These are phyloP conservation scores for Lupinus albus DNA, from an alignment of 306 rosid genomes.

Conservation along the genomic window DNA sequence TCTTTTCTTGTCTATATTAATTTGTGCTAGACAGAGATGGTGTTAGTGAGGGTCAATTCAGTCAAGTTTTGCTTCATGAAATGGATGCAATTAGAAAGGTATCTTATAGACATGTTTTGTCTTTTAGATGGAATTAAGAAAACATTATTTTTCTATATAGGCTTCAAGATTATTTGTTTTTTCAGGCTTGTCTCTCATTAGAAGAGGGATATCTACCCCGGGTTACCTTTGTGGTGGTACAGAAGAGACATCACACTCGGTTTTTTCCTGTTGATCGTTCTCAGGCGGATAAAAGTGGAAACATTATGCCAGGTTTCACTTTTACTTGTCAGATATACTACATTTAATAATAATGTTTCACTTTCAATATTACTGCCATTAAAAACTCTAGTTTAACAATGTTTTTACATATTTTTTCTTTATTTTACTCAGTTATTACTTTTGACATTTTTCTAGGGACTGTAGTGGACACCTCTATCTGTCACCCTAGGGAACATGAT, in stretches of 20 bases:
- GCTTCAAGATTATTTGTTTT: background rate
- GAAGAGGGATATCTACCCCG: conserved; percentile 51
- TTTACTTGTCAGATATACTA: background rate
- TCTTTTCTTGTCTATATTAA: background rate
- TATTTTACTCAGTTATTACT: background rate
- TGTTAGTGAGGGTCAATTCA: conserved; percentile 81
- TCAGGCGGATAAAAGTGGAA: conserved; percentile 61
- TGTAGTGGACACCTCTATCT: conserved; percentile 65
- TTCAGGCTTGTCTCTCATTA: conserved; percentile 68
- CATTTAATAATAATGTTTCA: background rate
- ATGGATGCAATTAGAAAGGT: conserved; percentile 77
- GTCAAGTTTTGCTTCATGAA: conserved; percentile 75
- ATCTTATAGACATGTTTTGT: background rate
- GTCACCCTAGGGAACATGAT: conserved; percentile 73
- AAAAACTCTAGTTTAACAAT: background rate
- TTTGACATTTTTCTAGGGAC: conserved; percentile 53
- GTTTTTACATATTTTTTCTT: background rate
- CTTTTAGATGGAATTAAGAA: background rate
- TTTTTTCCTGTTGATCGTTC: conserved; percentile 52
- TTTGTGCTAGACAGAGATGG: conserved; percentile 68
- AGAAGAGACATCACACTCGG: conserved; percentile 78
- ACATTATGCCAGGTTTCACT: conserved; percentile 70
- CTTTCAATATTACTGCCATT: background rate
- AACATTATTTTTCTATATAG: background rate
- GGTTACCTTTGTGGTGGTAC: conserved; percentile 75